Base-by-base conservation (phyloP, 129 eudicot genomes). In the Lactuca saligna region DNA sequence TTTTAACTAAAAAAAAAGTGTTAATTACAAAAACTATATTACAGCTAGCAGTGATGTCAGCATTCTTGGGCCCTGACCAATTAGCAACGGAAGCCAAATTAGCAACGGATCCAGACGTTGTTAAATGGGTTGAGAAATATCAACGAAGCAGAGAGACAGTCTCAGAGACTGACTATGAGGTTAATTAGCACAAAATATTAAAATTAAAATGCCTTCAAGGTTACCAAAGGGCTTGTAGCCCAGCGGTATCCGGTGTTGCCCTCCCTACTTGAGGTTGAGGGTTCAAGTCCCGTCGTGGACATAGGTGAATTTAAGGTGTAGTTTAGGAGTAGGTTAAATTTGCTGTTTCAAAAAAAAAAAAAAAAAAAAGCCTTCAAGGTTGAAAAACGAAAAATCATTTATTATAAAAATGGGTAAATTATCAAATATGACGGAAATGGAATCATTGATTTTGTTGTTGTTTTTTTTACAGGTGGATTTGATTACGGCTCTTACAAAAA, bases 21-120 rank as follows among this genome's bases (percentile, higher is more conserved):
- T 2, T 44, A 44, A 46, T 10, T 3, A 46, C 51, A 11, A 46
- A 5, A 46, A 2, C 50, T 10, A 65, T 72, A 54, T 71, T 49
- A 57, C 96, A 93, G 99, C 78, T 93, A 35, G 99, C 99, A 50
- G 99, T 93, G 11, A 88, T 93, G 99, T 93, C 99, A 31, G 99
- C 97, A 63, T 93, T 89, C 75, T 76, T 93, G 79, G 99, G 99
- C 61, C 97, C 96, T 17, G 92, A 93, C 76, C 99, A 93, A 71
- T 49, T 65, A 34, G 99, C 88, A 61, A 93, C 88, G 1, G 99
- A 89, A 78, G 82, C 85, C 55, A 77, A 81, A 63, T 78, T 93
- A 51, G 95, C 97, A 33, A 65, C 78, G 17, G 99, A 93, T 79
- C 88, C 92, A 15, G 92, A 89, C 37, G 97, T 93, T 41, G 32